phyloP scores from a whole-genome alignment of 2,329 filamentous ascomycete genomes.

The Paraphaeosphaeria minitans region DNA sequence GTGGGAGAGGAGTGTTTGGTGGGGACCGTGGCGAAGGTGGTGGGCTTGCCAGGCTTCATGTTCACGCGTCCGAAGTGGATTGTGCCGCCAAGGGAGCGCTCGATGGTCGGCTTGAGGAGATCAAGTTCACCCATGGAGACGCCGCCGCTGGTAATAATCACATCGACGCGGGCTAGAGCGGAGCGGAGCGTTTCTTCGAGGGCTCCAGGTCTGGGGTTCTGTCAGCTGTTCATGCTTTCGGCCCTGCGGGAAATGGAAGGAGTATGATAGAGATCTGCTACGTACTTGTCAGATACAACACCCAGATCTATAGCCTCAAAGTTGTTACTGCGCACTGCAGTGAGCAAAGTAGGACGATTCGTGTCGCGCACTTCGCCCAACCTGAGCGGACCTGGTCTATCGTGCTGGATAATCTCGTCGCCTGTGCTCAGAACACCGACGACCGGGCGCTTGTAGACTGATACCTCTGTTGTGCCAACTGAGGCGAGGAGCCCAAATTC shows the following conservation, averaged over 20 bases:
- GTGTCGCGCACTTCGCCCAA: conserved; percentile 91
- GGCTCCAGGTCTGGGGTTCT: conserved; percentile 61
- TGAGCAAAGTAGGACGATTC: conserved; percentile 85
- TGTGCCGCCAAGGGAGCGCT: conserved; percentile 83
- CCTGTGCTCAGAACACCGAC: conserved; percentile 91
- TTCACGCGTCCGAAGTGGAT: conserved; percentile 95
- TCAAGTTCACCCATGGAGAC: conserved; percentile 99
- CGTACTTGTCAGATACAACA: conserved; percentile 74
- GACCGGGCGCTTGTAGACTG: conserved; percentile 75
- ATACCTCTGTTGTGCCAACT: conserved; percentile 74
- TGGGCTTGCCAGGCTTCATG: conserved; percentile 99
- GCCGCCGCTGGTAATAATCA: conserved; percentile 90
- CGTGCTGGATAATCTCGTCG: conserved; percentile 85
- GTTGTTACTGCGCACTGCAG: conserved; percentile 73
- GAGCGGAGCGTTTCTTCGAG: conserved; percentile 79
- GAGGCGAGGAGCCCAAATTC: conserved; percentile 90
- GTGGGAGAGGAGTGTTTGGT: conserved; percentile 57
- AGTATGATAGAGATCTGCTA: not conserved
- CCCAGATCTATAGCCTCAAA: conserved; percentile 84
- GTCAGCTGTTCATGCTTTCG: not conserved
- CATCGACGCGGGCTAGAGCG: conserved; percentile 74
- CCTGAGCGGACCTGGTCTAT: conserved; percentile 64
- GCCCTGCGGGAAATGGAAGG: not conserved
- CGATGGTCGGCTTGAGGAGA: conserved; percentile 93
- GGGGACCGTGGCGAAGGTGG: conserved; percentile 90